Conservation (phyloP, 2,329 filamentous ascomycete species). For the Plenodomus lindquistii region DNA sequence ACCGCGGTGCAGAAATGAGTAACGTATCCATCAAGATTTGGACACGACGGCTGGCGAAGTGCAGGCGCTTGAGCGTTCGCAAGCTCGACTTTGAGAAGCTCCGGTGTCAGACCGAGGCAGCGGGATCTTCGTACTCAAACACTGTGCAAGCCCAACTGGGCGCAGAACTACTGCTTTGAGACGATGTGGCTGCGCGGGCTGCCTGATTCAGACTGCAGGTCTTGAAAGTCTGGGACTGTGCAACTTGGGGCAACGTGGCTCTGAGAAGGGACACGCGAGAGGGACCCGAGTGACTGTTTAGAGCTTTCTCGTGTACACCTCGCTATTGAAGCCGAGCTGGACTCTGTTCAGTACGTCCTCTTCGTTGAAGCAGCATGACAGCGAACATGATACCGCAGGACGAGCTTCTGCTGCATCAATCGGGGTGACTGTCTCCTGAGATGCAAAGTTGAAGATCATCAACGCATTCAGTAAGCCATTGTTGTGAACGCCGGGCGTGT, state of each 20-base stretch:
- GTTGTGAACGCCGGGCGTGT: background rate
- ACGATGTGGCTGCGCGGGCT: background rate
- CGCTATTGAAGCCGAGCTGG: background rate
- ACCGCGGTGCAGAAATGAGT: constrained; percentile 1
- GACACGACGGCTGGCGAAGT: background rate
- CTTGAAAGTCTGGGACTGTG: background rate
- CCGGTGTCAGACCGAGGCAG: background rate
- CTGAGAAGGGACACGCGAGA: background rate
- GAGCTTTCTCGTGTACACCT: background rate
- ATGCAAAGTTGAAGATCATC: background rate
- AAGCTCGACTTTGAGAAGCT: background rate
- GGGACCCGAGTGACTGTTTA: background rate
- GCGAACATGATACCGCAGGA: background rate
- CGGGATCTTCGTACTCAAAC: background rate
- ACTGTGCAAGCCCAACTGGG: background rate
- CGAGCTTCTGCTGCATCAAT: background rate
- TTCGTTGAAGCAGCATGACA: background rate
- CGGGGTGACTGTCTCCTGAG: background rate
- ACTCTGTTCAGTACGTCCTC: background rate
- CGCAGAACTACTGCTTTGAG: background rate
- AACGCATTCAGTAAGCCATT: background rate
- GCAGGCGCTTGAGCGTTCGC: background rate
- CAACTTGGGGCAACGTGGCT: background rate
- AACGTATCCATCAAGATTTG: constrained; percentile 1
- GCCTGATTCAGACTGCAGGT: background rate